phyloP scores from a whole-genome alignment of 169 alveolate genomes.

The Toxoplasma gondii region DNA sequence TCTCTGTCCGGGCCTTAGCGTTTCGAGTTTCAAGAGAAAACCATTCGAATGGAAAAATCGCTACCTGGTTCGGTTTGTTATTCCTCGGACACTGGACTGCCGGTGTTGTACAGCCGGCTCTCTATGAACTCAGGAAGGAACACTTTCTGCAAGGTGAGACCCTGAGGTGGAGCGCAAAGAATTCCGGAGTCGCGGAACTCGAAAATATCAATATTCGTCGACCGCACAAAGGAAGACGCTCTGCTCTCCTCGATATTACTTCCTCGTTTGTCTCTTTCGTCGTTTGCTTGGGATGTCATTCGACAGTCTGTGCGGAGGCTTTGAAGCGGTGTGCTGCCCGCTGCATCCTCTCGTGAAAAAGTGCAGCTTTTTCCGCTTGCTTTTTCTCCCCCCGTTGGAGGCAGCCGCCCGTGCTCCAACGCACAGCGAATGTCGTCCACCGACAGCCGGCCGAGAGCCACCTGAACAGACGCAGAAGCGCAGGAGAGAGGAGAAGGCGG shows the following conservation, averaged over 20 bases:
- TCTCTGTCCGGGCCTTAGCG: too few species aligned
- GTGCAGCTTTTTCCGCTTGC: background rate
- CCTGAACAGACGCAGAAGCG: background rate
- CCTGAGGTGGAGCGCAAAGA: slow-evolving; percentile 9
- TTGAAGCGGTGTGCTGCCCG: background rate
- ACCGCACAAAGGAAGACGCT: too few species aligned
- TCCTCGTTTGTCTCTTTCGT: too few species aligned
- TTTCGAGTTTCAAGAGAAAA: too few species aligned
- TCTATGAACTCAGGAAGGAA: background rate
- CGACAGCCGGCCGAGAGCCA: background rate
- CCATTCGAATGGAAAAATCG: too few species aligned
- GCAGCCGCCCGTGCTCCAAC: background rate
- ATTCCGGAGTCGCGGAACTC: background rate
- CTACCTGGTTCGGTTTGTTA: too few species aligned
- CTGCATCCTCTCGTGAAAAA: background rate
- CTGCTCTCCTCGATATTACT: too few species aligned
- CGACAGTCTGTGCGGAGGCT: too few species aligned
- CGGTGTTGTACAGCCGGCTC: background rate
- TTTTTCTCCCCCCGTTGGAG: background rate
- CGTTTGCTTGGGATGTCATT: too few species aligned
- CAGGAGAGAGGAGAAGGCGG: background rate
- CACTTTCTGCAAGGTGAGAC: background rate
- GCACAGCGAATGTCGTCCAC: background rate
- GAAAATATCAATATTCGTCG: background rate
- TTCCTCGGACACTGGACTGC: too few species aligned